Evolutionary conservation across 495 filamentous ascomycete genomes (phyloP), one percentile per base, ranked within the genome.

Genomic region (Hypoxylon lienhwacheense): DNA sequence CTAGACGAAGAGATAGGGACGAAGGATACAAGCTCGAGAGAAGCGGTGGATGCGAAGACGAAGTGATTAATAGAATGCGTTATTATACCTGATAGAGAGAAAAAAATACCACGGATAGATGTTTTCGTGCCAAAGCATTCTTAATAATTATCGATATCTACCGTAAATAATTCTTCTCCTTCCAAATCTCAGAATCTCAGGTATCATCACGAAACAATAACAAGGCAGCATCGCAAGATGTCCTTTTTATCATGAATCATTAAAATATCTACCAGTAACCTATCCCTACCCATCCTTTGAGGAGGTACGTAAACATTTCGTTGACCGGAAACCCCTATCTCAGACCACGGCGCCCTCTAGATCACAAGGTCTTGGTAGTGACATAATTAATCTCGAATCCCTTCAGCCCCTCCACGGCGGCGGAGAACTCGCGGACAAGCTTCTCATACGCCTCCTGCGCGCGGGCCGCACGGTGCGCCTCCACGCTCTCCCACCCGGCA

Each of bases 1-100:
- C 11, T 63, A 19, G 59, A 63, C 14, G 59, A 63, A 34, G 59
- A 63, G 36, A 39, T 48, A 24, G 51, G 51, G n/a, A 42, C n/a
- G 15, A 58, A 52, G 36, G 47, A 51, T 5, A 28, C 16, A 10
- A 61, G 34, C 47, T 16, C 51, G 4, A 61, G 55, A 47, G 57
- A 55, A 26, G 50, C n/a, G 6, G 34, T 20, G 4, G 26, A 55
- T 16, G 11, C 16, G 3, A 61, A 61, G 19, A n/a, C n/a, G n/a
- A n/a, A n/a, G n/a, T n/a, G n/a, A n/a, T n/a, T n/a, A n/a, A n/a
- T n/a, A n/a, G n/a, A n/a, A n/a, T n/a, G 33, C 26, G 11, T 17
- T 33, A 43, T 52, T 29, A 47, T 24, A 42, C 5, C 22, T n/a
- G 20, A 24, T 17, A 14, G 24, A n/a, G n/a, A n/a, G n/a, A n/a